Evolutionary conservation across 495 filamentous ascomycete genomes (phyloP).

Genomic region (Penicillium diatomitis): DNA sequence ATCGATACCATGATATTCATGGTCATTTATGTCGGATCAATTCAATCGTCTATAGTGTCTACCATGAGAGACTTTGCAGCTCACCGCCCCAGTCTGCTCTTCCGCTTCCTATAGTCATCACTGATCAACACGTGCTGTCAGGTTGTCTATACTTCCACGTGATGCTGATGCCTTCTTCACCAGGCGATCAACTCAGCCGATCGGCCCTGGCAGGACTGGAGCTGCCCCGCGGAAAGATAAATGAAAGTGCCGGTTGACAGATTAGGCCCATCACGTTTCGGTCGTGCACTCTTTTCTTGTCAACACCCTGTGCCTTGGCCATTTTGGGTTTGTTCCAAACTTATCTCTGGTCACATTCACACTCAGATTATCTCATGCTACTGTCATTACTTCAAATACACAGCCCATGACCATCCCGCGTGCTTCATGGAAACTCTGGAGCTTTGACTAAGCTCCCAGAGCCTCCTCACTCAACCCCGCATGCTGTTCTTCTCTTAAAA

Average conservation of each 20-base stretch:
- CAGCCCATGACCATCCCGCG: constrained; percentile 20
- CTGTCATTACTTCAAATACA: constrained; percentile 11
- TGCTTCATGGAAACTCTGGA: constrained; percentile 21
- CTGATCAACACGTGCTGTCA: no score
- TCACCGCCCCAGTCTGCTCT: no score
- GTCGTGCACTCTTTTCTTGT: constrained; percentile 5
- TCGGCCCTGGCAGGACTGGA: neutral
- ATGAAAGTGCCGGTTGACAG: constrained; percentile 6
- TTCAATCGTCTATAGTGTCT: no score
- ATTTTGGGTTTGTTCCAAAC: neutral
- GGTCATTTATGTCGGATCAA: no score
- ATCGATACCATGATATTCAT: no score
- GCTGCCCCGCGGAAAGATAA: constrained; percentile 10
- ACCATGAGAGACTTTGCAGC: no score
- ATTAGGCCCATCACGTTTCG: constrained; percentile 7
- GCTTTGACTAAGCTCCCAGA: constrained; percentile 19
- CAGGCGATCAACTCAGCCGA: constrained; percentile 2
- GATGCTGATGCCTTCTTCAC: constrained; percentile 8
- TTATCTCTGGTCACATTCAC: neutral
- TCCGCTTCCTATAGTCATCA: no score
- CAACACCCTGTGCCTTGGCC: neutral
- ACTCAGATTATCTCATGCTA: constrained; percentile 6
- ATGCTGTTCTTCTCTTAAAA: constrained; percentile 15
- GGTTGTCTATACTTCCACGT: no score
- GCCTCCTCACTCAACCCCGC: constrained; percentile 12